These are phyloP conservation scores for Hypoxylon sp. DNA, from an alignment of 2,329 filamentous ascomycete genomes.

Conservation along the genomic window DNA sequence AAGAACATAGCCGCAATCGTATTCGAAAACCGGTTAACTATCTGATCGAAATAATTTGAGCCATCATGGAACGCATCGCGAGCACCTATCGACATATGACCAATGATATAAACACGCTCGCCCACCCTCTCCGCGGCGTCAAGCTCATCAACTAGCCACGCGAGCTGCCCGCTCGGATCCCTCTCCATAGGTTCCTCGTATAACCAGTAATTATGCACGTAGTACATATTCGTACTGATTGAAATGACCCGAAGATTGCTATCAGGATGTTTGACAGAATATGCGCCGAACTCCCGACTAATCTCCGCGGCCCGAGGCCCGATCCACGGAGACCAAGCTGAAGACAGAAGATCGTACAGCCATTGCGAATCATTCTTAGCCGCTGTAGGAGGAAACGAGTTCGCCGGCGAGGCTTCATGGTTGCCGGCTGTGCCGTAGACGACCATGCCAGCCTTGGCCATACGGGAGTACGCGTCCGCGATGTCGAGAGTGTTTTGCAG, in stretches of 20 bases:
- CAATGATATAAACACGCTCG: conserved; percentile 70
- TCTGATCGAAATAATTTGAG: conserved; percentile 68
- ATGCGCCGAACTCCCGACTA: conserved; percentile 62
- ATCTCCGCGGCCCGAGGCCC: conserved; percentile 56
- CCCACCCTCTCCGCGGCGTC: conserved; percentile 66
- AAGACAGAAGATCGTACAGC: conserved; percentile 66
- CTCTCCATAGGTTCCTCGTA: conserved; percentile 65
- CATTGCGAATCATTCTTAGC: conserved; percentile 61
- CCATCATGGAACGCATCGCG: conserved; percentile 67
- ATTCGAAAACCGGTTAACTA: conserved; percentile 67
- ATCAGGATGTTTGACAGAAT: conserved; percentile 62
- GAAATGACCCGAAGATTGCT: conserved; percentile 70
- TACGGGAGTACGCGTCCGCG: conserved; percentile 63
- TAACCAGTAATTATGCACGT: conserved; percentile 70
- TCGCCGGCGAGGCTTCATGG: conserved; percentile 69
- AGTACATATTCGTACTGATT: conserved; percentile 73
- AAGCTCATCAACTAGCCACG: conserved; percentile 69
- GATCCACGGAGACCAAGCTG: conserved; percentile 65
- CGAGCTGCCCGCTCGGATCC: conserved; percentile 67
- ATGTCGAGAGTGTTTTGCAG: conserved; percentile 55
- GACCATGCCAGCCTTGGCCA: conserved; percentile 60
- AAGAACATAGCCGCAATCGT: conserved; percentile 71
- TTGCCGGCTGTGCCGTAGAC: conserved; percentile 71
- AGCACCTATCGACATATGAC: conserved; percentile 69
- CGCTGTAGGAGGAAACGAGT: conserved; percentile 63